A percentile compares a stretch with the other conserved stretches of the same genome.
Conservation (phyloP, 1,284 basidiomycete genomes). For the Leccinum subatratum region DNA sequence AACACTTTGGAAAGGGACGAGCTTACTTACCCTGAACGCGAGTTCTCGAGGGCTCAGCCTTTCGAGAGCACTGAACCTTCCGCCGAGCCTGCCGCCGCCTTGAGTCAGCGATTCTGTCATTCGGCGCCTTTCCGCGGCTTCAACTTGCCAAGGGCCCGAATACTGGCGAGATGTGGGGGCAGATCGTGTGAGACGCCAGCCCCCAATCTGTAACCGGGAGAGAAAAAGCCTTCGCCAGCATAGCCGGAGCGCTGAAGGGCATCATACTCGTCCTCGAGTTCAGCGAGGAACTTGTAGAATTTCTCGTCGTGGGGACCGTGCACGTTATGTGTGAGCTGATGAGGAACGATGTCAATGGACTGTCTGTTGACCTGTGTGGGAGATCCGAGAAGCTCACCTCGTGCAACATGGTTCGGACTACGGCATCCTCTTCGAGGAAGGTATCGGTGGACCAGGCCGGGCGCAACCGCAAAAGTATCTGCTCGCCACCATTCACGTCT, state of each 20-base stretch:
- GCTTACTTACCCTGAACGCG: slow-evolving; percentile 62
- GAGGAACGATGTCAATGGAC: not conserved
- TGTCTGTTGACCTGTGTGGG: not conserved
- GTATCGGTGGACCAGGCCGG: slow-evolving; percentile 63
- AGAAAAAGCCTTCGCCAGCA: slow-evolving; percentile 77
- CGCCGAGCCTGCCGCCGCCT: slow-evolving; percentile 54
- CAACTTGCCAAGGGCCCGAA: slow-evolving; percentile 65
- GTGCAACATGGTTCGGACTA: slow-evolving; percentile 79
- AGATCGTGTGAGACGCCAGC: slow-evolving; percentile 57
- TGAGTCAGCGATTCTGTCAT: slow-evolving; percentile 46
- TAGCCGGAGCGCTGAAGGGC: slow-evolving; percentile 72
- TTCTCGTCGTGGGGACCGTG: slow-evolving; percentile 82
- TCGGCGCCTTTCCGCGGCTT: slow-evolving; percentile 71
- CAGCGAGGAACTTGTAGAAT: slow-evolving; percentile 74
- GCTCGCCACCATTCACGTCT: slow-evolving; percentile 75
- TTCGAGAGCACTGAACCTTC: slow-evolving; percentile 30
- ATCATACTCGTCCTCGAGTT: slow-evolving; percentile 78
- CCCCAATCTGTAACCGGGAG: slow-evolving; percentile 64
- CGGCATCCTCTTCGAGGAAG: slow-evolving; percentile 72
- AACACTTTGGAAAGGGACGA: not conserved
- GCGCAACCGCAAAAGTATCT: slow-evolving; percentile 76
- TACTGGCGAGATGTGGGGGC: slow-evolving; percentile 57
- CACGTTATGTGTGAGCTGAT: slow-evolving; percentile 79
- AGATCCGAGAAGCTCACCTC: slow-evolving; percentile 48
- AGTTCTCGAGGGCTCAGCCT: slow-evolving; percentile 65